phyloP scores from a whole-genome alignment of 371 early-diverging fungal genomes.

The Circinella umbellata region DNA sequence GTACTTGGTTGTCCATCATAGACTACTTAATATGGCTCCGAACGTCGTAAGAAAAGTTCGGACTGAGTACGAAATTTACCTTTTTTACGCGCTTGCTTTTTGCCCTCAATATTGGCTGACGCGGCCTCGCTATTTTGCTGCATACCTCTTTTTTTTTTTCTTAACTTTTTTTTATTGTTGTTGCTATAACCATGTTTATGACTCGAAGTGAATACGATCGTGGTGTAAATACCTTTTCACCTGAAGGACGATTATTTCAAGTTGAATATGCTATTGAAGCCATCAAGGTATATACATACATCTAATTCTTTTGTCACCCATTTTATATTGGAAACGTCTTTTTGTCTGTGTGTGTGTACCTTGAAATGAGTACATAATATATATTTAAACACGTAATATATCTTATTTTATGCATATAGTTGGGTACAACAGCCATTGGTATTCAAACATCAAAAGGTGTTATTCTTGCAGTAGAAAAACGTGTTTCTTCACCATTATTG shows the following conservation, averaged over 20 bases:
- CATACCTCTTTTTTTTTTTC: background rate
- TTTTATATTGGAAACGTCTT: background rate
- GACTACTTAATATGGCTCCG: too few species aligned
- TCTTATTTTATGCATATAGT: conserved; percentile 44
- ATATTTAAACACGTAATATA: too few species aligned
- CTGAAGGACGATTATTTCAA: conserved; percentile 98
- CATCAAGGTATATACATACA: conserved; percentile 80
- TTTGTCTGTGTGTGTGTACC: background rate
- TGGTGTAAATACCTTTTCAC: conserved; percentile 98
- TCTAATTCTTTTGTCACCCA: background rate
- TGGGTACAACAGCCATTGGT: conserved; percentile 97
- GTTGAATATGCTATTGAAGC: conserved; percentile 99
- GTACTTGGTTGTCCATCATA: too few species aligned
- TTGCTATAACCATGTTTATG: conserved; percentile 58
- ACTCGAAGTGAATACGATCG: conserved; percentile 96
- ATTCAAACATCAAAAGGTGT: conserved; percentile 95
- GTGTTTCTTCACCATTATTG: conserved; percentile 90
- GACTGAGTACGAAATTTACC: too few species aligned
- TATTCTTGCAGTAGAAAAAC: conserved; percentile 96
- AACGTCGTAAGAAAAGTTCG: too few species aligned
- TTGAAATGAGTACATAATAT: too few species aligned
- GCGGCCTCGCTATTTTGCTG: background rate
- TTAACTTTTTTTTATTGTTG: background rate
- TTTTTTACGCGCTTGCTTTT: too few species aligned
- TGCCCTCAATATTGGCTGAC: too few species aligned